These are phyloP conservation scores for Elaphomyces granulatus DNA, from an alignment of 495 filamentous ascomycete genomes.

Conservation along the genomic window DNA sequence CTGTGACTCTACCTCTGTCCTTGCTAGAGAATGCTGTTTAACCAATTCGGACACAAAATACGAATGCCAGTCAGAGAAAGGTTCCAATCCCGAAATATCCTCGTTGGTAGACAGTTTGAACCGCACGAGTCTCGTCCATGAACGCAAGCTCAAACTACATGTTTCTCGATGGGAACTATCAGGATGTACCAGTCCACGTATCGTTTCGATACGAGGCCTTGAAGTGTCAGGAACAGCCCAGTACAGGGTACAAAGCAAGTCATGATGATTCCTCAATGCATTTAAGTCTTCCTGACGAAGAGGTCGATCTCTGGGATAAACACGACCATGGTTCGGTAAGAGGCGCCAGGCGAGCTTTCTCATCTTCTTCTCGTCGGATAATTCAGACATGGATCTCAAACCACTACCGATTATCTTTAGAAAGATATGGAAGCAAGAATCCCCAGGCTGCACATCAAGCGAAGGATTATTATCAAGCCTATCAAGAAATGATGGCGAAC, in stretches of 20 bases:
- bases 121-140: conserved; percentile 65
- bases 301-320: conserved; percentile 68
- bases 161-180: conserved; percentile 71
- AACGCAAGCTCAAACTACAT: conserved; percentile 64
- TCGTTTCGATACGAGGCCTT: conserved; percentile 53
- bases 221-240: conserved; percentile 62
- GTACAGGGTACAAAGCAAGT: conserved; percentile 79
- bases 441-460: conserved; percentile 46
- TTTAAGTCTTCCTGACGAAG: conserved; percentile 66
- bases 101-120: conserved; percentile 55
- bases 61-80: conserved; percentile 57
- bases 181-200: conserved; percentile 68
- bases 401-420: conserved; percentile 68
- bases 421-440: conserved; percentile 87
- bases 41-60: conserved; percentile 42
- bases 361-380: conserved; percentile 55
- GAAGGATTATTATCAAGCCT: conserved; percentile 48
- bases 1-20: conserved; percentile 47
- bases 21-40: conserved; percentile 42
- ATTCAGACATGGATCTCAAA: conserved; percentile 42
- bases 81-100: conserved; percentile 34
- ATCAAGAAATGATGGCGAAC: conserved; percentile 67
- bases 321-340: conserved; percentile 77
- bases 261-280: conserved; percentile 82
- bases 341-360: conserved; percentile 63